phyloP scores from a whole-genome alignment of 2,329 filamentous ascomycete species.

The Diaporthe helianthi region DNA sequence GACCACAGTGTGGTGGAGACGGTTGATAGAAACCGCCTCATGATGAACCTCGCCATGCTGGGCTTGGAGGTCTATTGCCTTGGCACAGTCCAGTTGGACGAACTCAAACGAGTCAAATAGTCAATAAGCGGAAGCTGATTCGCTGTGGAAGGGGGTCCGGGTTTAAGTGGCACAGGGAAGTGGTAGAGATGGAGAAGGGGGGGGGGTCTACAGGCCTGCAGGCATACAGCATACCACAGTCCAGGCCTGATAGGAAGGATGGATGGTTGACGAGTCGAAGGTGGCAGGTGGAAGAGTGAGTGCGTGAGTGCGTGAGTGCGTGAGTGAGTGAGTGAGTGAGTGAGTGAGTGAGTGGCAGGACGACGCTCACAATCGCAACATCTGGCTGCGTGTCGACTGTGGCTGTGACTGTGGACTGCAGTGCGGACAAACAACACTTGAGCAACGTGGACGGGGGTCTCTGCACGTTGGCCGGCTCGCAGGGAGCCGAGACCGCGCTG shows the following conservation, averaged over 20 bases:
- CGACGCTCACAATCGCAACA: background rate
- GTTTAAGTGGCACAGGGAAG: background rate
- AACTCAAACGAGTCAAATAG: constrained; percentile 12
- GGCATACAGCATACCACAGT: background rate
- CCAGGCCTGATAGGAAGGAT: no score
- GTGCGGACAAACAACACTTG: constrained; percentile 9
- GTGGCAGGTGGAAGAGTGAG: no score
- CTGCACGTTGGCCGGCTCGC: constrained; percentile 18
- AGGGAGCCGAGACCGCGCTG: constrained; percentile 13
- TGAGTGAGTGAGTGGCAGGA: background rate
- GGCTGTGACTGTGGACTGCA: background rate
- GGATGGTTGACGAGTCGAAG: background rate
- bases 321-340: background rate
- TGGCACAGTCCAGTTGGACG: constrained; percentile 11
- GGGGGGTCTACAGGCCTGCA: no score
- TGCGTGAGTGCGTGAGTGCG: background rate
- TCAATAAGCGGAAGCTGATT: constrained; percentile 9
- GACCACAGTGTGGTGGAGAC: constrained; percentile 17
- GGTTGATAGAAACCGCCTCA: background rate
- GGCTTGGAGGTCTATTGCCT: background rate
- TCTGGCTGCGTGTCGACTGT: background rate
- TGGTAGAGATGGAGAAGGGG: background rate
- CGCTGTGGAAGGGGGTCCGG: background rate
- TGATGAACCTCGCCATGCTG: constrained; percentile 18
- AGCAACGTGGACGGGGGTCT: constrained; percentile 1